These are phyloP conservation scores for Inosperma sp. DNA, from an alignment of 768 basidiomycete species.

Conservation along the genomic window DNA sequence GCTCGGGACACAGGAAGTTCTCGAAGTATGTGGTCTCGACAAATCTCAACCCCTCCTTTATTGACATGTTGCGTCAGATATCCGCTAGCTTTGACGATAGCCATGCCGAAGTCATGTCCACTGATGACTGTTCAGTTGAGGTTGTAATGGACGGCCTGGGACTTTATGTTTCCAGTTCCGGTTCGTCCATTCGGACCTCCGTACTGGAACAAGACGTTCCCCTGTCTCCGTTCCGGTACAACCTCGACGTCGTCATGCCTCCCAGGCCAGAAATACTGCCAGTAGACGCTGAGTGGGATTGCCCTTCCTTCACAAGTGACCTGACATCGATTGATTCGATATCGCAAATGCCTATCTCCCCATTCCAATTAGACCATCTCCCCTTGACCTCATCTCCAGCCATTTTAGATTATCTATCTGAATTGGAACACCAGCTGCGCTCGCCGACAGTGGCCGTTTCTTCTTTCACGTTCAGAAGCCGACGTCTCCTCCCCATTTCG, in stretches of 20 bases:
- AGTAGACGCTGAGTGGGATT: background rate
- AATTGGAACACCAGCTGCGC: background rate
- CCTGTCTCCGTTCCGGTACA: too few relatives aligned
- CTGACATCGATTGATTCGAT: background rate
- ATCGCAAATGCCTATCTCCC: background rate
- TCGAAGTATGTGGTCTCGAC: background rate
- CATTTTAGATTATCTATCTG: background rate
- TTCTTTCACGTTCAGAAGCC: conserved; percentile 9
- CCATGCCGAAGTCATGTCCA: background rate
- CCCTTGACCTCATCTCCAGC: background rate
- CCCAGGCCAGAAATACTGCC: too few relatives aligned
- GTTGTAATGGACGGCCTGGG: too few relatives aligned
- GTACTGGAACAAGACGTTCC: too few relatives aligned
- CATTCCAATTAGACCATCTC: background rate
- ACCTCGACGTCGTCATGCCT: too few relatives aligned
- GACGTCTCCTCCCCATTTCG: background rate
- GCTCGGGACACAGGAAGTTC: background rate
- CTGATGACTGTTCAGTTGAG: too few relatives aligned
- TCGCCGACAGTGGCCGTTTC: conserved; percentile 8
- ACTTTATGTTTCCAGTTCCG: too few relatives aligned
- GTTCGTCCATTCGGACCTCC: too few relatives aligned
- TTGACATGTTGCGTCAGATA: background rate
- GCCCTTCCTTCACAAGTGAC: background rate
- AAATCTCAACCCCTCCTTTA: background rate
- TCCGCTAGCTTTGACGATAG: background rate